A percentile compares a stretch with the other conserved stretches of the same genome.
phyloP scores from a whole-genome alignment of 2,329 filamentous ascomycete species.

The Botryosphaeria dothidea region DNA sequence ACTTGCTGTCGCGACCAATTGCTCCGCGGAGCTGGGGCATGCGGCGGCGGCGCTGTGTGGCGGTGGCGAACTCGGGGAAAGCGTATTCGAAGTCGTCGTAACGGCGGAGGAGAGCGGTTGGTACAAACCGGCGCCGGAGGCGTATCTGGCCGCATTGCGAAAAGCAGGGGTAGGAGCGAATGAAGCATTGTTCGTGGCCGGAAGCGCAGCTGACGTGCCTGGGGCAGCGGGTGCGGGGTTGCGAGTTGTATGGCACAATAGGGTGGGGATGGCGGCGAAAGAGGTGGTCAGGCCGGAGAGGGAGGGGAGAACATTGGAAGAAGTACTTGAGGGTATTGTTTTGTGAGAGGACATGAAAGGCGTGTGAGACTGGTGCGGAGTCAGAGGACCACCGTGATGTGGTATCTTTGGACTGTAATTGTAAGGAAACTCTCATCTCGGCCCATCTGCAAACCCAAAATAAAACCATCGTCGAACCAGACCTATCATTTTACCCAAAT shows the following conservation, averaged over 20 bases:
- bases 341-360: not conserved
- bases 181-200: slow-evolving; percentile 22
- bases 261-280: slow-evolving; percentile 18
- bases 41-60: slow-evolving; percentile 19
- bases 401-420: not conserved
- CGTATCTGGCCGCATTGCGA: slow-evolving; percentile 36
- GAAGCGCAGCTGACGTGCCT: slow-evolving; percentile 43
- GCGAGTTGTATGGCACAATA: slow-evolving; percentile 29
- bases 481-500: not conserved
- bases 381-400: not conserved
- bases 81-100: slow-evolving; percentile 35
- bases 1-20: slow-evolving; percentile 44
- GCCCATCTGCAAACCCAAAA: not conserved
- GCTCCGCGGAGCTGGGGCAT: slow-evolving; percentile 35
- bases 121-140: slow-evolving; percentile 39
- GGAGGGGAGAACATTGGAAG: slow-evolving; percentile 15
- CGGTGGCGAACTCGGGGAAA: not conserved
- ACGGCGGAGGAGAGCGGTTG: slow-evolving; percentile 44
- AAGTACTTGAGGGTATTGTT: slow-evolving; percentile 1
- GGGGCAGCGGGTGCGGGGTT: slow-evolving; percentile 42
- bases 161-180: slow-evolving; percentile 21
- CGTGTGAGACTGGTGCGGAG: not conserved
- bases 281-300: slow-evolving; percentile 11
- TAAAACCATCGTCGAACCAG: not conserved
- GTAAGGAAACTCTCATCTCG: not conserved